Evolutionary conservation across 805 yeast species (phyloP).

Genomic region (Tetrapisispora arboricola): DNA sequence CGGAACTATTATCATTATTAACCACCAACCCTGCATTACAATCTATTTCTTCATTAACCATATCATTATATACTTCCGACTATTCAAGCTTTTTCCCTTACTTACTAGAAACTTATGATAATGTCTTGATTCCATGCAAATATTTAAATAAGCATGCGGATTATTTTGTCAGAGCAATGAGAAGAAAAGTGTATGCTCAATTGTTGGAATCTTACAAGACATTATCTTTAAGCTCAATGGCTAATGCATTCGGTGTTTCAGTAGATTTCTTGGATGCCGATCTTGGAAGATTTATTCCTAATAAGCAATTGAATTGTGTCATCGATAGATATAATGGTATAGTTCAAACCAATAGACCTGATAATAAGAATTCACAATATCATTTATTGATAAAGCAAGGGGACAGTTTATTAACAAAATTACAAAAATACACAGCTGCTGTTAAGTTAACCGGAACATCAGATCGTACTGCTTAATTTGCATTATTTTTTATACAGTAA

Average conservation of each 20-base stretch:
- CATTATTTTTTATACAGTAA: background rate
- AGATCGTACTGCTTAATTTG: constrained; percentile 1
- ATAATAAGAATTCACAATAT: constrained; percentile 90
- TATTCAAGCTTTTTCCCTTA: constrained; percentile 70
- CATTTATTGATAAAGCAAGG: constrained; percentile 84
- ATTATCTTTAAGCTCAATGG: constrained; percentile 84
- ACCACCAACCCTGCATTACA: constrained; percentile 62
- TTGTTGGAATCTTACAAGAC: constrained; percentile 90
- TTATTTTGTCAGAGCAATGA: constrained; percentile 81
- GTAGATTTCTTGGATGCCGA: constrained; percentile 81
- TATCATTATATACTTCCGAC: constrained; percentile 81
- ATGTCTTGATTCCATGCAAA: constrained; percentile 51
- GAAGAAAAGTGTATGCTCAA: constrained; percentile 92
- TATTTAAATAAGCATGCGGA: constrained; percentile 71
- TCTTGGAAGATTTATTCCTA: constrained; percentile 82
- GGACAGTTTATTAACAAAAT: constrained; percentile 80
- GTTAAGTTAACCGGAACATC: constrained; percentile 73
- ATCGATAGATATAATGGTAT: constrained; percentile 93
- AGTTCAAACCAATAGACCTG: constrained; percentile 92
- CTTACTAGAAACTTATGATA: constrained; percentile 67
- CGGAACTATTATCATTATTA: constrained; percentile 76
- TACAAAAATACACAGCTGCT: constrained; percentile 96
- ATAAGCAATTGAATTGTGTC: constrained; percentile 87
- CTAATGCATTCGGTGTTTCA: constrained; percentile 82
- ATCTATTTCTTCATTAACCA: constrained; percentile 74